Percentiles rank a stretch among this genome's conserved stretches.
These are phyloP conservation scores for Pleurostoma richardsiae DNA, from an alignment of 2,329 filamentous ascomycete genomes.

Conservation along the genomic window DNA sequence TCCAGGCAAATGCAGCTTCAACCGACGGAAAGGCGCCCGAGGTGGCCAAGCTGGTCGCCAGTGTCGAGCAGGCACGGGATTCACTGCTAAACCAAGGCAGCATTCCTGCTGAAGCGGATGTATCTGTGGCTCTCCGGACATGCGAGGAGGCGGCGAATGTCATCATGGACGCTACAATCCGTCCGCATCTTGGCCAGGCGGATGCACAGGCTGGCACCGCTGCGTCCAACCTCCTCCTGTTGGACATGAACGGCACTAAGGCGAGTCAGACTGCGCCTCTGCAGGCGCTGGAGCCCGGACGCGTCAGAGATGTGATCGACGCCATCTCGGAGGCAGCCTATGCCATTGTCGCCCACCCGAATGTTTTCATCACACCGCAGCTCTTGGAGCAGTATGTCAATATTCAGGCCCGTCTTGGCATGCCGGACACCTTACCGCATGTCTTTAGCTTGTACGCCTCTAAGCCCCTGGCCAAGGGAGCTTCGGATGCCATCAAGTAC, in stretches of 20 bases:
- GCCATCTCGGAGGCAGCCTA: constrained; percentile 59
- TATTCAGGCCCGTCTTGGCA: constrained; percentile 68
- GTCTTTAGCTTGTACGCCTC: constrained; percentile 78
- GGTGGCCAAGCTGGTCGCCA: constrained; percentile 19
- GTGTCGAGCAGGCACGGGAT: constrained; percentile 35
- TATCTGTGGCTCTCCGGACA: constrained; percentile 35
- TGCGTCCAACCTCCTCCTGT: constrained; percentile 48
- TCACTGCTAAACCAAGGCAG: constrained; percentile 37
- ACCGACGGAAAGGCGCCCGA: no score
- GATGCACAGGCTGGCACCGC: constrained; percentile 37
- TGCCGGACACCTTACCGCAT: constrained; percentile 71
- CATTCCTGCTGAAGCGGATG: constrained; percentile 38
- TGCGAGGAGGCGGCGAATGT: constrained; percentile 37
- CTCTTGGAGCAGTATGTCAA: constrained; percentile 71
- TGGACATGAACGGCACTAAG: constrained; percentile 17
- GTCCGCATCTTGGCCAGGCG: constrained; percentile 32
- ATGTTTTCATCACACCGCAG: constrained; percentile 72
- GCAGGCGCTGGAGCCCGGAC: constrained; percentile 7
- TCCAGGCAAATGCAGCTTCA: no score
- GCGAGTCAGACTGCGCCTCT: constrained; percentile 2
- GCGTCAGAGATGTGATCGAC: constrained; percentile 39
- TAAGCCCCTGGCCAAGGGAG: constrained; percentile 67
- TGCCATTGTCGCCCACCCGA: constrained; percentile 64
- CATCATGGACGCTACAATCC: constrained; percentile 24
- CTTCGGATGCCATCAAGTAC: constrained; percentile 55